Percentiles rank a stretch among this genome's conserved stretches.
These are phyloP conservation scores for Gonium pectorale DNA, from an alignment of 139 green algal species.

Conservation along the genomic window DNA sequence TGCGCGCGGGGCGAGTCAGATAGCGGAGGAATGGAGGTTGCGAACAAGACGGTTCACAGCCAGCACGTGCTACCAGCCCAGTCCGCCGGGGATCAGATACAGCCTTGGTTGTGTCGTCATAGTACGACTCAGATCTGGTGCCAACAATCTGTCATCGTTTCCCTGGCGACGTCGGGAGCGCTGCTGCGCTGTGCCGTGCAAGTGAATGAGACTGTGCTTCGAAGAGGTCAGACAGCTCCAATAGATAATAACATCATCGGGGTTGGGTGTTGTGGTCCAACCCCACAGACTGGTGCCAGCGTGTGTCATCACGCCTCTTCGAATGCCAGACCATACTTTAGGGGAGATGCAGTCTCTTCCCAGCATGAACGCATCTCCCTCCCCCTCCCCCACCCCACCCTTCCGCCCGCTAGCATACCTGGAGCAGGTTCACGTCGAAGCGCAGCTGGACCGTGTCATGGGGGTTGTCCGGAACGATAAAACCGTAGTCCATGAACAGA, in stretches of 20 bases:
- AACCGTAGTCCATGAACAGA: conserved; percentile 93
- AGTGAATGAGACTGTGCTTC: neutral
- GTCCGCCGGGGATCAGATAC: conserved; percentile 47
- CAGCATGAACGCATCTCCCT: too few relatives aligned
- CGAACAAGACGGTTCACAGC: neutral
- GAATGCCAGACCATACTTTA: too few relatives aligned
- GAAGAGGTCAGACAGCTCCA: conserved; percentile 57
- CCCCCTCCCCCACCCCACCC: too few relatives aligned
- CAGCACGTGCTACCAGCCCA: too few relatives aligned
- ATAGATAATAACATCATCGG: conserved; percentile 42
- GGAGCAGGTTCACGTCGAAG: conserved; percentile 77
- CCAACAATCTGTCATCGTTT: conserved; percentile 44
- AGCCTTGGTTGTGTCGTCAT: conserved; percentile 26
- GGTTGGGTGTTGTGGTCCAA: conserved; percentile 4
- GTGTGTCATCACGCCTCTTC: conserved; percentile 26
- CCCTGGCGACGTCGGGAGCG: too few relatives aligned
- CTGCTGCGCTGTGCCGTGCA: neutral
- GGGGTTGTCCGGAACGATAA: conserved; percentile 82
- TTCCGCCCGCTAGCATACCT: conserved; percentile 43
- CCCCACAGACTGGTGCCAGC: conserved; percentile 52
- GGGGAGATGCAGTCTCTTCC: too few relatives aligned
- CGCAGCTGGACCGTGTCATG: conserved; percentile 82
- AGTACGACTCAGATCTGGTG: conserved; percentile 46
- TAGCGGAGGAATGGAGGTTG: neutral
- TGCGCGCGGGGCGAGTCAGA: neutral